These are phyloP conservation scores for Ogataea henricii DNA, from an alignment of 805 yeast genomes.

Conservation along the genomic window DNA sequence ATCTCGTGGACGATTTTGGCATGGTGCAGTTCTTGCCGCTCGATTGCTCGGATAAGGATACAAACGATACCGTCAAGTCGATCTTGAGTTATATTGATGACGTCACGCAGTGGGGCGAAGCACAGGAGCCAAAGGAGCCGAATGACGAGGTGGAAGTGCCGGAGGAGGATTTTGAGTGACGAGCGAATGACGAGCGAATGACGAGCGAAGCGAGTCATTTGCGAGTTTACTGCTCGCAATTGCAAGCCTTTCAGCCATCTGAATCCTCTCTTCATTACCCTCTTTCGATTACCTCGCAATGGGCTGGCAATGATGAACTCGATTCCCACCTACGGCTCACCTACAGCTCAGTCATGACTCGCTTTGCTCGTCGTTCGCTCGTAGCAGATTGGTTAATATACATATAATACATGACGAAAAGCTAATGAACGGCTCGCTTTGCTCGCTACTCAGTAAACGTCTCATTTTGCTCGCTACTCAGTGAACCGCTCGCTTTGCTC, in stretches of 20 bases:
- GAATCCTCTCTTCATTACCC: too few species aligned
- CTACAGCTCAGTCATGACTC: too few species aligned
- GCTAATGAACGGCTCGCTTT: too few species aligned
- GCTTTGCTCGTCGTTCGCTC: neutral
- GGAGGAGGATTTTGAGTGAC: constrained; percentile 43
- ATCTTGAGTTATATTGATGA: constrained; percentile 93
- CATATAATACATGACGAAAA: too few species aligned
- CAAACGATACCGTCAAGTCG: constrained; percentile 71
- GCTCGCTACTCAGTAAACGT: too few species aligned
- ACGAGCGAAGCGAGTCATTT: neutral
- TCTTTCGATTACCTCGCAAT: too few species aligned
- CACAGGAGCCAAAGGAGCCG: constrained; percentile 97
- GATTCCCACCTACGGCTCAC: too few species aligned
- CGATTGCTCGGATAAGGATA: constrained; percentile 62
- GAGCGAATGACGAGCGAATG: neutral
- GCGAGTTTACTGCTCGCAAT: too few species aligned
- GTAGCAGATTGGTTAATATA: neutral
- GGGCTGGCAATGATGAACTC: too few species aligned
- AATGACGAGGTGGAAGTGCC: constrained; percentile 71
- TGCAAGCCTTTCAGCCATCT: too few species aligned
- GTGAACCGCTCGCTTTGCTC: too few species aligned
- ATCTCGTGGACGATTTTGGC: constrained; percentile 93
- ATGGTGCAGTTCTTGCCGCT: constrained; percentile 97
- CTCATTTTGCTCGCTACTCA: too few species aligned
- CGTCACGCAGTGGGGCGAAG: constrained; percentile 96